Conservation (phyloP, 345 rosid species). For the Toxicodendron radicans region DNA sequence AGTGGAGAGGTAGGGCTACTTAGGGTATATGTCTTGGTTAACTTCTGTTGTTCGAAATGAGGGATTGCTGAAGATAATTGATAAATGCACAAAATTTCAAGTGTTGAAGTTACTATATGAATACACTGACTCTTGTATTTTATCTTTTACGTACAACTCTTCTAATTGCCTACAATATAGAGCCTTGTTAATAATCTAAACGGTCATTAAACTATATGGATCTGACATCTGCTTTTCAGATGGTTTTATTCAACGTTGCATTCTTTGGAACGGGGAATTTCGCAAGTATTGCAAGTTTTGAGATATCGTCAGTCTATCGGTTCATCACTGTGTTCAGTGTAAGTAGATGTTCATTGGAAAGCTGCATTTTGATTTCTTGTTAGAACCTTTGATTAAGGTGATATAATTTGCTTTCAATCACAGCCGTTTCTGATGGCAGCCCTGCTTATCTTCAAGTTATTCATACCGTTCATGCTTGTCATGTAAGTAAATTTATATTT, state of each 20-base stretch:
- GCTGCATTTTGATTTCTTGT: conserved; percentile 14
- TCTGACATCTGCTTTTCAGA: conserved; percentile 41
- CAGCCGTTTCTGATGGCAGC: conserved; percentile 99
- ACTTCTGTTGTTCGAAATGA: no score
- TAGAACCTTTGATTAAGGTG: conserved; percentile 14
- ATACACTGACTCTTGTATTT: neutral
- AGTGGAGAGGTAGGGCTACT: no score
- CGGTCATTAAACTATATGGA: conserved; percentile 10
- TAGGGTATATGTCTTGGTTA: no score
- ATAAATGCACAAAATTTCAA: no score
- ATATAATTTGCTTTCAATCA: conserved; percentile 21
- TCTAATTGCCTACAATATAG: neutral
- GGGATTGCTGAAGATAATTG: no score
- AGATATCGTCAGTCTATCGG: conserved; percentile 93
- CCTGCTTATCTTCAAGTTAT: conserved; percentile 87
- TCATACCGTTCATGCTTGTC: conserved; percentile 95
- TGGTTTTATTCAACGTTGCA: conserved; percentile 91
- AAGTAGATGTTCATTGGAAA: conserved; percentile 39
- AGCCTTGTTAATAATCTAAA: neutral
- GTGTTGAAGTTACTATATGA: neutral
- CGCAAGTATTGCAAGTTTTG: conserved; percentile 98
- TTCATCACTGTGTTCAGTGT: conserved; percentile 95
- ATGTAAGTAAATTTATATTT: conserved; percentile 54
- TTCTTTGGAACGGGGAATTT: conserved; percentile 98
- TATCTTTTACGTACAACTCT: neutral